Evolutionary conservation across 2,329 filamentous ascomycete species (phyloP), one percentile per base, ranked within the genome.

Genomic region (Neocucurbitaria cava): DNA sequence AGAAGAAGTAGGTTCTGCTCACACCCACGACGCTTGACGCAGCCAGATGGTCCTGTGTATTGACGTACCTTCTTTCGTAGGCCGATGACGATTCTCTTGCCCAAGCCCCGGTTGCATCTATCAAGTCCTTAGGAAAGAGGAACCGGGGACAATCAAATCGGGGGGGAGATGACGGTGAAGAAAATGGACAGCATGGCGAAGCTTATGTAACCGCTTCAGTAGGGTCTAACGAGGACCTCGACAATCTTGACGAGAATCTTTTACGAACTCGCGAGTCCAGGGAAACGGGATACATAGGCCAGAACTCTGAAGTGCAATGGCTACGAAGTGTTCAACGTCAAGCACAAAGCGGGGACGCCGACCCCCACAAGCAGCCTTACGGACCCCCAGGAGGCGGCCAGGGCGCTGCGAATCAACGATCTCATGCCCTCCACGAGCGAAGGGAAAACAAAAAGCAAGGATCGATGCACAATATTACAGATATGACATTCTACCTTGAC

Each of bases 401-500:
- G 6, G 46, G 49, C 5, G 62, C 60, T 5, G 30, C 49, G 4
- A 44, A 55, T 15, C 47, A 60, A 50, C 60, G 64, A 10, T 52
- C 53, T 15, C 48, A 62, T 18, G 66, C 66, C 21, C 48, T 66
- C 9, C 66, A 66, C 17, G 53, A 64, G 43, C 64, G 62, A 1
- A 59, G 59, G 36, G 45, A 56, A 8, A 44, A 39, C 4, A 28
- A 36, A 45, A 47, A 51, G 47, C 39, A 59, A 59, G 46, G 44
- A 7, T 49, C 57, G 0, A 53, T 54, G 44, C 54, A 40, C 7
- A 50, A 61, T 23, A 67, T 70, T 40, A 70, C 67, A 6, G 65
- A 68, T 21, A 56, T 65, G 1, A 66, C 64, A 10, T 74, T 72
- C 35, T 79, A 78, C 48, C 59, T 75, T 23, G 74, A 76, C 35